Evolutionary conservation across 805 yeast genomes (phyloP).

Genomic region (Monosporozyma siamensis): DNA sequence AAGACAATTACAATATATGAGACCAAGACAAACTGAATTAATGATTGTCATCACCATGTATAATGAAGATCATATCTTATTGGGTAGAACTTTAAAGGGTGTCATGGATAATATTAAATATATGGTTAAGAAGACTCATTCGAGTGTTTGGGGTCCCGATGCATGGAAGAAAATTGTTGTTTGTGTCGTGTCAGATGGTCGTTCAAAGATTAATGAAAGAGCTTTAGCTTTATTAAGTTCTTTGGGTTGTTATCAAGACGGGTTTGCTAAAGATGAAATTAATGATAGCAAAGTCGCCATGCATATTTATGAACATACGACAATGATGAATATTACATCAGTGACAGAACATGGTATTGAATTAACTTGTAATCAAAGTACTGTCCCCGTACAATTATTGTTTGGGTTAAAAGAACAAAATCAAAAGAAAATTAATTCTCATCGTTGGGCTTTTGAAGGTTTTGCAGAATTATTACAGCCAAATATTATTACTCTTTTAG

Average conservation of each 20-base stretch:
- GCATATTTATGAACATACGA: constrained; percentile 88
- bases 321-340: constrained; percentile 75
- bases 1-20: constrained; percentile 69
- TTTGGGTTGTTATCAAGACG: constrained; percentile 88
- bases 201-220: constrained; percentile 70
- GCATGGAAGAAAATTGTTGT: constrained; percentile 94
- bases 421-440: constrained; percentile 85
- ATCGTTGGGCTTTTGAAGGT: constrained; percentile 94
- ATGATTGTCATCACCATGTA: constrained; percentile 83
- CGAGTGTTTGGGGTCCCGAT: constrained; percentile 85
- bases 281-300: constrained; percentile 73
- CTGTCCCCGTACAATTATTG: constrained; percentile 78
- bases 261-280: constrained; percentile 86
- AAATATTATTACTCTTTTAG: constrained; percentile 70
- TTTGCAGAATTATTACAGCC: constrained; percentile 79
- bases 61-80: constrained; percentile 74
- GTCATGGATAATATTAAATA: constrained; percentile 80
- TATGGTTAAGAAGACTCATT: constrained; percentile 53
- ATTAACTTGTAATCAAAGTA: constrained; percentile 36
- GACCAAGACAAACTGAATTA: constrained; percentile 76
- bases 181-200: constrained; percentile 84
- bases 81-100: constrained; percentile 84
- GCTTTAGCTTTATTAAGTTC: constrained; percentile 76
- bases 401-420: constrained; percentile 88
- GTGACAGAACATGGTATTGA: constrained; percentile 56